These are phyloP conservation scores for Lanmaoa rubissima DNA, from an alignment of 768 basidiomycete species.

Conservation along the genomic window DNA sequence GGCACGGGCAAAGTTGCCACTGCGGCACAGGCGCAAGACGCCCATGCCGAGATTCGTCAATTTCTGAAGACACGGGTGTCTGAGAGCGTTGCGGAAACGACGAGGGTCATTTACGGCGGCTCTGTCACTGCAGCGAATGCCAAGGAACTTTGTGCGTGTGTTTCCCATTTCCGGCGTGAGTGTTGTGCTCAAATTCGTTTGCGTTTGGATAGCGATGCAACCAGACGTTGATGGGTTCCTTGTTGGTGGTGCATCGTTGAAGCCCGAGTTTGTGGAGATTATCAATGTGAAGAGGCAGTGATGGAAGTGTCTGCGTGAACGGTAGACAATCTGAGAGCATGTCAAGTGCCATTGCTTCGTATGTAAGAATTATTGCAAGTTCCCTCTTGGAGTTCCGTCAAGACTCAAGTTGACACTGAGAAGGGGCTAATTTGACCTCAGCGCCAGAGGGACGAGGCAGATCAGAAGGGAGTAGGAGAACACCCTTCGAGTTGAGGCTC, in stretches of 20 bases:
- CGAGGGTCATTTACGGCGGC: slow-evolving; percentile 94
- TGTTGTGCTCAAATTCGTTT: background rate
- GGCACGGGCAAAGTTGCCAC: slow-evolving; percentile 97
- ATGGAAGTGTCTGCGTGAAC: background rate
- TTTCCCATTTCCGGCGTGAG: too few species aligned
- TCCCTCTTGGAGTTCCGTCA: too few species aligned
- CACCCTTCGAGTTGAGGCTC: too few species aligned
- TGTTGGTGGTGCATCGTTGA: slow-evolving; percentile 96
- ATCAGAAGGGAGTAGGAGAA: too few species aligned
- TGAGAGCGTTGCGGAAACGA: slow-evolving; percentile 61
- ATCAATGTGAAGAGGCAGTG: slow-evolving; percentile 61
- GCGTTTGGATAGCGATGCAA: slow-evolving; percentile 52
- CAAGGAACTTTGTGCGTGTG: slow-evolving; percentile 76
- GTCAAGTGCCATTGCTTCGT: background rate
- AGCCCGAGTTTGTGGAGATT: slow-evolving; percentile 94
- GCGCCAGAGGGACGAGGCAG: too few species aligned
- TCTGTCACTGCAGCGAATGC: slow-evolving; percentile 89
- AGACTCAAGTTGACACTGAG: too few species aligned
- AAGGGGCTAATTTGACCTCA: too few species aligned
- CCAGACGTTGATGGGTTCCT: slow-evolving; percentile 96
- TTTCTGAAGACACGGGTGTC: slow-evolving; percentile 71
- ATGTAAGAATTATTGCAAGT: background rate
- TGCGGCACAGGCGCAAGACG: slow-evolving; percentile 87
- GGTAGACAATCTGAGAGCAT: too few species aligned
- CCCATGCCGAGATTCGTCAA: slow-evolving; percentile 78